A percentile compares a stretch with the other conserved stretches of the same genome.
These are phyloP conservation scores for Noccaea caerulescens DNA, from an alignment of 345 rosid genomes.

Conservation along the genomic window DNA sequence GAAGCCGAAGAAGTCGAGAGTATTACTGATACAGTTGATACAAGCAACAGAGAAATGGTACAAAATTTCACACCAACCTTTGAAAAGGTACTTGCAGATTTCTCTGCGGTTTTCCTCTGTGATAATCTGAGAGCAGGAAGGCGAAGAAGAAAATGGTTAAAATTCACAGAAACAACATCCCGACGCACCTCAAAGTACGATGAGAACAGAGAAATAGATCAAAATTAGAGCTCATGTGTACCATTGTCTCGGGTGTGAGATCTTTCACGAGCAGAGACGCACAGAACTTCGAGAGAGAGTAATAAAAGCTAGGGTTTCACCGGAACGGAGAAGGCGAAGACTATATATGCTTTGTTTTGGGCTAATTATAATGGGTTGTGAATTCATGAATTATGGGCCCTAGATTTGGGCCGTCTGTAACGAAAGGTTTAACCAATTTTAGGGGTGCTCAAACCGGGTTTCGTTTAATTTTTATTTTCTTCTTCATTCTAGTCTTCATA, in stretches of 20 bases:
- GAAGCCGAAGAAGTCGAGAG: neutral
- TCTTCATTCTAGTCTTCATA: too few species aligned
- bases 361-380: conserved; percentile 23
- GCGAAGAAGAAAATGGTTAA: conserved; percentile 9
- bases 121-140: conserved; percentile 36
- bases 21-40: neutral
- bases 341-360: conserved; percentile 26
- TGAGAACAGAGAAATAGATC: neutral
- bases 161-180: neutral
- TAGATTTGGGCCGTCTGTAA: too few species aligned
- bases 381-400: neutral
- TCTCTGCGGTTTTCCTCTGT: conserved; percentile 51
- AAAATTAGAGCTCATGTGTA: neutral
- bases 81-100: conserved; percentile 62
- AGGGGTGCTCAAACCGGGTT: too few species aligned
- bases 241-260: conserved; percentile 35
- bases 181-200: neutral
- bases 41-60: neutral
- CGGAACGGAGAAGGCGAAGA: neutral
- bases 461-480: too few species aligned
- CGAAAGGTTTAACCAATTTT: too few species aligned
- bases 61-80: conserved; percentile 44
- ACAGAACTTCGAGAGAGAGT: neutral
- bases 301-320: conserved; percentile 32
- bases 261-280: conserved; percentile 32